Conservation (phyloP, 1,284 basidiomycete genomes). For the Bjerkandera adusta region DNA sequence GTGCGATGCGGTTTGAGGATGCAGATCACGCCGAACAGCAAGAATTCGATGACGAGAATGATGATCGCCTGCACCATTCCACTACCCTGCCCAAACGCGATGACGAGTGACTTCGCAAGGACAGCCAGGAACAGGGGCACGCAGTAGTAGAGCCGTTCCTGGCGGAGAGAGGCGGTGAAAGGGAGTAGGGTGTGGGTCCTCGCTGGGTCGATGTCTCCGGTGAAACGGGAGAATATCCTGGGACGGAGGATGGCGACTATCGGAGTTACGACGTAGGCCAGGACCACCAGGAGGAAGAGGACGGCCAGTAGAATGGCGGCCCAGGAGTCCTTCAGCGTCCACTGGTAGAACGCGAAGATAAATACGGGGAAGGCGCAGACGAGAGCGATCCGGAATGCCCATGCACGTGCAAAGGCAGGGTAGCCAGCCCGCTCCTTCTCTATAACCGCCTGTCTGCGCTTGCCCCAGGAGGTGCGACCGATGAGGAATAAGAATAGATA, state of each 20-base stretch:
- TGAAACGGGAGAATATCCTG: slow-evolving; percentile 35
- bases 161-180: slow-evolving; percentile 55
- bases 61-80: slow-evolving; percentile 73
- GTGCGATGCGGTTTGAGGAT: slow-evolving; percentile 56
- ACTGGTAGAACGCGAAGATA: slow-evolving; percentile 84
- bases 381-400: slow-evolving; percentile 60
- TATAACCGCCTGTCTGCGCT: slow-evolving; percentile 18
- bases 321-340: slow-evolving; percentile 86
- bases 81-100: slow-evolving; percentile 64
- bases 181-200: slow-evolving; percentile 39
- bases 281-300: slow-evolving; percentile 57
- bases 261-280: slow-evolving; percentile 44
- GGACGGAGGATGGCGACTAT: slow-evolving; percentile 43
- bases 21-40: slow-evolving; percentile 54
- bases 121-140: slow-evolving; percentile 52
- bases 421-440: slow-evolving; percentile 38
- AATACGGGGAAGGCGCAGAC: slow-evolving; percentile 66
- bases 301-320: slow-evolving; percentile 70
- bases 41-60: slow-evolving; percentile 67
- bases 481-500: slow-evolving; percentile 42
- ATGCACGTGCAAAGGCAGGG: slow-evolving; percentile 49
- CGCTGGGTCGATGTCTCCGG: slow-evolving; percentile 26
- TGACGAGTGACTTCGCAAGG: slow-evolving; percentile 68
- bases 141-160: slow-evolving; percentile 56
- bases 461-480: slow-evolving; percentile 24